Conservation (phyloP, 805 yeast species). For the Ogataea saltuana region DNA sequence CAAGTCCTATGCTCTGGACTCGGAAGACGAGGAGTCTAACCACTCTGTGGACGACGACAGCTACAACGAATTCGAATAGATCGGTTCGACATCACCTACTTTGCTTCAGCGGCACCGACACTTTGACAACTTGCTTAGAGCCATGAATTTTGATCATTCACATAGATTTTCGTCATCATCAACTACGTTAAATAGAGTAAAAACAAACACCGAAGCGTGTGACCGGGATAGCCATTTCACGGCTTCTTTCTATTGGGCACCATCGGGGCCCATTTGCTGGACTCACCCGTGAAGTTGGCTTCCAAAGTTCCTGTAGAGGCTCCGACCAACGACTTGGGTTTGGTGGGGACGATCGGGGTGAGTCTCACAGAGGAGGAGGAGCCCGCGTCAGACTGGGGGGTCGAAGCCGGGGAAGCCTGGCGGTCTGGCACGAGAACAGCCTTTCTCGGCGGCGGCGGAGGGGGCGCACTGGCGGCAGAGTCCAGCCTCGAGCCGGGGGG, state of each 20-base stretch:
- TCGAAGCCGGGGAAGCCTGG: not conserved
- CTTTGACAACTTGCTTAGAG: too few species aligned
- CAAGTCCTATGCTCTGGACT: conserved; percentile 21
- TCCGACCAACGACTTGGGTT: conserved; percentile 30
- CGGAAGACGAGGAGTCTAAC: conserved; percentile 17
- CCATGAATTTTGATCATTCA: too few species aligned
- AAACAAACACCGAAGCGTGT: not conserved
- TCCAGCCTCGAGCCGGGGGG: too few species aligned
- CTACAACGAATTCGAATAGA: conserved; percentile 21
- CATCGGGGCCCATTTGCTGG: conserved; percentile 35
- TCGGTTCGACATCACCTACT: not conserved
- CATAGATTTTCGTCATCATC: not conserved
- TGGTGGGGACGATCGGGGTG: conserved; percentile 36
- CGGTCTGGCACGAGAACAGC: not conserved
- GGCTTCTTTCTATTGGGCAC: conserved; percentile 30
- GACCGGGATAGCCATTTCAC: not conserved
- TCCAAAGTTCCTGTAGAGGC: conserved; percentile 13
- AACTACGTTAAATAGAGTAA: not conserved
- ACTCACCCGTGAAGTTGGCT: not conserved
- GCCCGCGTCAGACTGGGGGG: conserved; percentile 5
- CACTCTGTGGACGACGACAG: conserved; percentile 22
- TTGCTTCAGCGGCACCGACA: too few species aligned
- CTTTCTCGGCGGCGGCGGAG: conserved; percentile 33
- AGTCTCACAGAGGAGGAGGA: conserved; percentile 19
- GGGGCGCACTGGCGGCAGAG: too few species aligned